A percentile compares a stretch with the other conserved stretches of the same genome.
Conservation (phyloP, 352 stramenopile species). For the Pythium rishiriense region DNA sequence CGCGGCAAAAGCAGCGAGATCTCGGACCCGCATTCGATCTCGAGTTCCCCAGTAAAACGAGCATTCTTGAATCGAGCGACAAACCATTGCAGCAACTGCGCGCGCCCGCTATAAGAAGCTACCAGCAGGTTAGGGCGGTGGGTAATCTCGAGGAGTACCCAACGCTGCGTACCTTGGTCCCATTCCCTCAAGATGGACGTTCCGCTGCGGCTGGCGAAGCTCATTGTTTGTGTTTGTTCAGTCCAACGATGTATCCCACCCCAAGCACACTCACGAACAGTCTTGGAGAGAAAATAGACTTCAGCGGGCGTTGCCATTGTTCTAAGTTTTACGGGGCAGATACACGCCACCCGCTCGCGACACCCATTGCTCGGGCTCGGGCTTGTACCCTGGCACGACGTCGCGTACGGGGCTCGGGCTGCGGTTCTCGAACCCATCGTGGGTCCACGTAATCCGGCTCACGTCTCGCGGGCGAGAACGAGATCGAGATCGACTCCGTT, state of each 20-base stretch:
- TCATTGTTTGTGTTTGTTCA: conserved; percentile 26
- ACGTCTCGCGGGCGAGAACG: conserved; percentile 26
- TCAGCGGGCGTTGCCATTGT: background rate
- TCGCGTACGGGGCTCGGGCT: conserved; percentile 71
- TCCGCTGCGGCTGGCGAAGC: background rate
- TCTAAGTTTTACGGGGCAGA: conserved; percentile 46
- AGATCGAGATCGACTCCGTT: conserved; percentile 20
- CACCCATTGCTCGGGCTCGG: conserved; percentile 69
- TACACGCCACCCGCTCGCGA: conserved; percentile 82
- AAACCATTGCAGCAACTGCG: conserved; percentile 60
- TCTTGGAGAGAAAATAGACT: background rate
- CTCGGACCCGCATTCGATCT: conserved; percentile 45
- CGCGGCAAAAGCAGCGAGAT: conserved; percentile 60
- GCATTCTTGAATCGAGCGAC: conserved; percentile 29
- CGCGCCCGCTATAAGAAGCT: conserved; percentile 55
- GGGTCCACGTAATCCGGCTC: conserved; percentile 47
- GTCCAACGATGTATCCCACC: too few relatives aligned
- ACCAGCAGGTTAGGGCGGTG: background rate
- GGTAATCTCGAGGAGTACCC: background rate
- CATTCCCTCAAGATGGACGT: conserved; percentile 53
- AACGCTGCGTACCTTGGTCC: conserved; percentile 55
- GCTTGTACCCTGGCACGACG: conserved; percentile 62
- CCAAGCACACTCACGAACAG: too few relatives aligned
- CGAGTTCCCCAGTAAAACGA: conserved; percentile 25
- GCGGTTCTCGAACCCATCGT: conserved; percentile 69